Base-by-base conservation (phyloP, 371 early-diverging fungal genomes). In the Mycotypha africana region DNA sequence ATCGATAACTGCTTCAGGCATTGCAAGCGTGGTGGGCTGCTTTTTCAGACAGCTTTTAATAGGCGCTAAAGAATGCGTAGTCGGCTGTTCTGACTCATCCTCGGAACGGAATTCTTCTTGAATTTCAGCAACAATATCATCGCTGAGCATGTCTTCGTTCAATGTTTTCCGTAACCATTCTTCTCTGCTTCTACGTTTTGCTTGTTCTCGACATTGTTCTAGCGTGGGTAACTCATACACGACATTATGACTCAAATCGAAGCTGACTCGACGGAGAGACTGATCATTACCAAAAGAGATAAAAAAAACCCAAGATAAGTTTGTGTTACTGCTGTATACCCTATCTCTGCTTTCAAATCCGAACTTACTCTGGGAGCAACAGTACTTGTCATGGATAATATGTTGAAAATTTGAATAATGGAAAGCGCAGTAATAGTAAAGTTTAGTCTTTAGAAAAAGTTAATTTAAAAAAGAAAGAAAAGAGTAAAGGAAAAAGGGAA, bases 41-140 rank as follows among this genome's bases (percentile, higher is more conserved):
- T 58, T 58, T 33, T 58, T 58, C 4, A 58, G 33, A 45, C 58
- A 58, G 30, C 58, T 58, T 38, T 58, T 58, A 1, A 34, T 37
- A 9, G 37, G 37, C 22, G 22, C 17, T n/a, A 12, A n/a, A 20
- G n/a, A 2, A n/a, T n/a, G n/a, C n/a, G n/a, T n/a, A 11, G 14
- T 7, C 16, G 39, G 33, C 31, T 49, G 39, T 9, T 44, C 46
- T 36, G 44, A 40, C 10, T 44, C 46, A 35, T 51, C 52, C n/a
- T 46, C 35, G 2, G 42, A 37, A 24, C 45, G 33, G 21, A 36
- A 17, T 24, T 56, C 51, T 36, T 51, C 51, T 44, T 63, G 55
- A 14, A 73, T 73, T 58, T 73, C 73, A 10, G 54, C 38, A 42
- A 73, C 53, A 30, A 73, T 73, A 30, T 53, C 44, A 22, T 73